Base-by-base conservation (phyloP, 352 stramenopile genomes). In the Globisporangium ultimum region DNA sequence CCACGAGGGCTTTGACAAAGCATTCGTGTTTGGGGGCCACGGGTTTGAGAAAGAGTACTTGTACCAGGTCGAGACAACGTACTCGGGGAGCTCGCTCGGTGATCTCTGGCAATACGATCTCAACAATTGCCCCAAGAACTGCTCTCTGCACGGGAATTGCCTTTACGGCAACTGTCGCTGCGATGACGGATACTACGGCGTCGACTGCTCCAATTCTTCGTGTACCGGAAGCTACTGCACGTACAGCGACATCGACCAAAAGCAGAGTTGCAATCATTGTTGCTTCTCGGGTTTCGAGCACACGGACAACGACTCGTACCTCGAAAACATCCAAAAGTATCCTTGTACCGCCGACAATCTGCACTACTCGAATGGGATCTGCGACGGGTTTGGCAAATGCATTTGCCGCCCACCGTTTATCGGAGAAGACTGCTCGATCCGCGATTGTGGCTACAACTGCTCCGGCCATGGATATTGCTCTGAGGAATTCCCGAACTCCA, bases 391-490 rank as follows among this genome's bases (percentile, higher is more conserved):
- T 76, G 96, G 95, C 34, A 94, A 82, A 21, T 98, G 95, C 64
- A 97, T 98, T 48, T 99, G 96, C 70, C 76, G 78, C 14, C 93
- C 94, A 32, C 91, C 94, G 7, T 99, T 98, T 61, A 87, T 99
- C 17, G 89, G 90, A 0, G 68, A 84, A 0, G 81, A 93, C 60
- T 98, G 96, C 69, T 95, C 86, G 22, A 97, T 98, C 49, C 87
- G 95, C 12, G 90, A 99, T 70, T 99, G 96, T 61, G 80, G 74
- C 42, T 58, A 79, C 62, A 96, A 97, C 51, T 98, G 91, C 62
- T 96, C 78, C 12, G 90, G 85, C 17, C 94, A 98, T 63, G 96
- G 96, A 34, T 98, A 96, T 67, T 99, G 96, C 77, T 96, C 81
- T 1, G 77, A 98, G 40, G 95, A 99, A 75, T 99, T 98, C 76